Conservation (phyloP, 2,329 filamentous ascomycete genomes). For the Coniochaeta prunicola region DNA sequence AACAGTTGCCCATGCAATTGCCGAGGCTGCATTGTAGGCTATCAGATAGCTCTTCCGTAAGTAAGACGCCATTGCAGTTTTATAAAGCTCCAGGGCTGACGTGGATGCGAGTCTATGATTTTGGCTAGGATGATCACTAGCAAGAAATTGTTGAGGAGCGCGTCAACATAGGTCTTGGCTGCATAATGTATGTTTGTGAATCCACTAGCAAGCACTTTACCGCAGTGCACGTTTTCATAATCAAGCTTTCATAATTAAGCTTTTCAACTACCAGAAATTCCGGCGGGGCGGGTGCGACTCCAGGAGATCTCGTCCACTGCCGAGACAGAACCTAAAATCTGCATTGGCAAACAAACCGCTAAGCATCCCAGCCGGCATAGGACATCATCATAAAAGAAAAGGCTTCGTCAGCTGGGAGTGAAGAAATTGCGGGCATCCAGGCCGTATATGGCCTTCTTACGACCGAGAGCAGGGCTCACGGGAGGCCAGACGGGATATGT, state of each 20-base stretch:
- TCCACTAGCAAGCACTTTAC: too few species aligned
- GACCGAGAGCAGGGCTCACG: too few species aligned
- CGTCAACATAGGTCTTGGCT: background rate
- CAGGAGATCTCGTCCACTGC: background rate
- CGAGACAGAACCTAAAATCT: background rate
- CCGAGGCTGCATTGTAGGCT: constrained; percentile 75
- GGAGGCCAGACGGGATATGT: too few species aligned
- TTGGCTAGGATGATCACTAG: background rate
- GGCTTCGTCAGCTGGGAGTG: too few species aligned
- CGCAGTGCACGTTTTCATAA: background rate
- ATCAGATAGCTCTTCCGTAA: constrained; percentile 64
- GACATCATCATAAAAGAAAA: too few species aligned
- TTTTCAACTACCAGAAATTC: background rate
- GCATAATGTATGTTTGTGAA: background rate
- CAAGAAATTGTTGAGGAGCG: background rate
- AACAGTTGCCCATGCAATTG: constrained; percentile 71
- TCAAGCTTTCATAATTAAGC: too few species aligned
- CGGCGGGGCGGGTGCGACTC: too few species aligned
- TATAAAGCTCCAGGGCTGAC: background rate
- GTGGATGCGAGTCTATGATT: background rate
- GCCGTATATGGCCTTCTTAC: too few species aligned
- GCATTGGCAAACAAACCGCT: too few species aligned
- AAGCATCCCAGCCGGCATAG: too few species aligned
- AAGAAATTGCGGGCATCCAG: too few species aligned
- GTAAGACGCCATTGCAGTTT: background rate